A percentile compares a stretch with the other conserved stretches of the same genome.
phyloP scores from a whole-genome alignment of 2,329 filamentous ascomycete genomes.

The Thielaviopsis euricoi region DNA sequence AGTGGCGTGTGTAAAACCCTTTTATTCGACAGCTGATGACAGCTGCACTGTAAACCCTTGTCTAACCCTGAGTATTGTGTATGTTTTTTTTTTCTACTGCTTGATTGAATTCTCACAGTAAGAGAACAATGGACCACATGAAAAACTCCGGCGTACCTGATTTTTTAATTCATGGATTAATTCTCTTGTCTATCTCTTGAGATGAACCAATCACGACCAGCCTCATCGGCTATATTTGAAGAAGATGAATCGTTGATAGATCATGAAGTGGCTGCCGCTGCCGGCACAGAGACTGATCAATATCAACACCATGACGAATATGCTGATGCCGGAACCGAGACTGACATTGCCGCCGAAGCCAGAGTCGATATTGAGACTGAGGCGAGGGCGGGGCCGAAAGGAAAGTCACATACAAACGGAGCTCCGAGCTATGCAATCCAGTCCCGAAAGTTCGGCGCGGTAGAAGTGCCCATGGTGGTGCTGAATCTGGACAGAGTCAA shows the following conservation, averaged over 20 bases:
- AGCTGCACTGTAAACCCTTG: not conserved
- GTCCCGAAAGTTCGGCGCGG: conserved; percentile 21
- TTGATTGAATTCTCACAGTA: not conserved
- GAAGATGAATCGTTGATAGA: not conserved
- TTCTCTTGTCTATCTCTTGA: not conserved
- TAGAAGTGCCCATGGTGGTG: conserved; percentile 28
- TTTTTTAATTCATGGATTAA: not conserved
- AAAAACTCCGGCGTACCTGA: not conserved
- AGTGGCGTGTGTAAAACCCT: not conserved
- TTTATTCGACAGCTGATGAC: not conserved
- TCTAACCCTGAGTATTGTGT: not conserved
- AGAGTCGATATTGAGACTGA: not conserved
- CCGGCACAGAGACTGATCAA: not conserved
- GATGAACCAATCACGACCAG: not conserved
- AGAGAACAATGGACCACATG: not conserved
- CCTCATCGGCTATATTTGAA: not conserved
- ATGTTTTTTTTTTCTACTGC: not conserved
- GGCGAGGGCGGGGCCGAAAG: not conserved
- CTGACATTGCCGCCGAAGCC: not conserved
- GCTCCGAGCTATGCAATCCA: conserved; percentile 17
- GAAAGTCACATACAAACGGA: not conserved
- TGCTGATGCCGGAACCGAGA: not conserved
- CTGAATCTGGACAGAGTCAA: conserved; percentile 27
- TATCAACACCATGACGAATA: not conserved
- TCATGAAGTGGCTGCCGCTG: not conserved